Percentiles rank a stretch among this genome's conserved stretches.
These are phyloP conservation scores for Coniosporium apollinis DNA, from an alignment of 495 filamentous ascomycete genomes.

Conservation along the genomic window DNA sequence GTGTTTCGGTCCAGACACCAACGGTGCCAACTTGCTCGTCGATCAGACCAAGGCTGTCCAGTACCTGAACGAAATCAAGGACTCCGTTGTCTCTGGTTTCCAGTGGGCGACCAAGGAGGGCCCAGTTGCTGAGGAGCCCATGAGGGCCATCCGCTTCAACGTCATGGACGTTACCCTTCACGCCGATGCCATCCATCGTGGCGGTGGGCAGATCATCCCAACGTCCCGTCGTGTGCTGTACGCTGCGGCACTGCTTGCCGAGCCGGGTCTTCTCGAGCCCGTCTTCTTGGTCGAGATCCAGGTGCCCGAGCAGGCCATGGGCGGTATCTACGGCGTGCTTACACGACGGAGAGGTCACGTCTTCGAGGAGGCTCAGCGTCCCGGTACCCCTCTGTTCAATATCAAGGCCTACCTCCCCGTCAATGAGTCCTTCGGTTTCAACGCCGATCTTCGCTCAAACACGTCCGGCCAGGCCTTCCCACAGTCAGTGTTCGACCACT, in stretches of 20 bases:
- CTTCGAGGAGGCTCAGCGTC: constrained; percentile 94
- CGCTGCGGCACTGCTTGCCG: constrained; percentile 77
- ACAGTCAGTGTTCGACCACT: constrained; percentile 97
- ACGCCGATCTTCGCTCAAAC: constrained; percentile 79
- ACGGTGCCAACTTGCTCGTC: constrained; percentile 92
- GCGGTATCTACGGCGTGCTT: constrained; percentile 99
- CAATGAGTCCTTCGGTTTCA: constrained; percentile 99
- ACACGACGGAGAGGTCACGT: constrained; percentile 97
- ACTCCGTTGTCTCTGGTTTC: constrained; percentile 98
- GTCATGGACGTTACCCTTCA: constrained; percentile 98
- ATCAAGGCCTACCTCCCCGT: constrained; percentile 99
- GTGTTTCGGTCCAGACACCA: constrained; percentile 98
- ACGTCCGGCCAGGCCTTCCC: constrained; percentile 98
- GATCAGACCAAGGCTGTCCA: constrained; percentile 99
- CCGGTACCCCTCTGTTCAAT: constrained; percentile 97
- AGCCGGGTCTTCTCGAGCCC: constrained; percentile 83
- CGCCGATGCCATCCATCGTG: constrained; percentile 98
- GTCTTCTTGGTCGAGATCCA: constrained; percentile 99
- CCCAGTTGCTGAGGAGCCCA: constrained; percentile 92
- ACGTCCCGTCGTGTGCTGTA: constrained; percentile 96
- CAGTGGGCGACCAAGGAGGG: constrained; percentile 98
- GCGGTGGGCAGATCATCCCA: constrained; percentile 97
- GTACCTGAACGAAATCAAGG: constrained; percentile 99
- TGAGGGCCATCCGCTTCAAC: constrained; percentile 95
- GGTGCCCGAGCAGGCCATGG: constrained; percentile 97